phyloP scores from a whole-genome alignment of 257 asterid species.

The Hygrophila difformis region DNA sequence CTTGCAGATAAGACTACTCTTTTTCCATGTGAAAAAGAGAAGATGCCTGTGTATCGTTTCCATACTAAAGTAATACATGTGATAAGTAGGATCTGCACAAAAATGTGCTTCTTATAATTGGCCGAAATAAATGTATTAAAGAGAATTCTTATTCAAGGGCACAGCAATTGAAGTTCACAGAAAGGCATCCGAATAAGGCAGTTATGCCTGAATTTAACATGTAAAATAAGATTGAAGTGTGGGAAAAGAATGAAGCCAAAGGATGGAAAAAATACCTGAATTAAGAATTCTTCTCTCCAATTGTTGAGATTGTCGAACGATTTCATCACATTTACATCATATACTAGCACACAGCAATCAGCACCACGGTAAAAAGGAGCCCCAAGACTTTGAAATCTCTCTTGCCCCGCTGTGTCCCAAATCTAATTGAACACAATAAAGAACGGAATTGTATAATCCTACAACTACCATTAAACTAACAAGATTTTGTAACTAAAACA shows the following conservation, averaged over 20 bases:
- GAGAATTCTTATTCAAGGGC: neutral
- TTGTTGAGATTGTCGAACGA: conserved; percentile 89
- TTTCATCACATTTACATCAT: conserved; percentile 89
- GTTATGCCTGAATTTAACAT: no score
- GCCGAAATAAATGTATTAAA: neutral
- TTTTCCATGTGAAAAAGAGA: neutral
- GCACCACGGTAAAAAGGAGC: conserved; percentile 99
- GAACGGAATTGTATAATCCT: no score
- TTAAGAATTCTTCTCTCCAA: conserved; percentile 96
- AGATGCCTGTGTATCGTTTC: neutral
- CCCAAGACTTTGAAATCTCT: conserved; percentile 98
- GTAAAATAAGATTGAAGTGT: neutral
- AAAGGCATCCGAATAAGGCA: no score
- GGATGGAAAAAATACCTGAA: conserved; percentile 87
- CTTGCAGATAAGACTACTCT: neutral
- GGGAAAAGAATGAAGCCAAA: conserved; percentile 7
- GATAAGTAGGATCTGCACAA: neutral
- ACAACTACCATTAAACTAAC: no score
- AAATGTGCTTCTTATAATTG: neutral
- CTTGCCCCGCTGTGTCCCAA: conserved; percentile 99
- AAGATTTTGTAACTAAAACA: no score
- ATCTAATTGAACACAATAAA: conserved; percentile 48
- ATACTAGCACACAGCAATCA: conserved; percentile 96
- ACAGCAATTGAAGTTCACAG: neutral
- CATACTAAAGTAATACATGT: neutral